Base-by-base conservation (phyloP, 2,329 filamentous ascomycete species). In the Pseudonectria foliicola region DNA sequence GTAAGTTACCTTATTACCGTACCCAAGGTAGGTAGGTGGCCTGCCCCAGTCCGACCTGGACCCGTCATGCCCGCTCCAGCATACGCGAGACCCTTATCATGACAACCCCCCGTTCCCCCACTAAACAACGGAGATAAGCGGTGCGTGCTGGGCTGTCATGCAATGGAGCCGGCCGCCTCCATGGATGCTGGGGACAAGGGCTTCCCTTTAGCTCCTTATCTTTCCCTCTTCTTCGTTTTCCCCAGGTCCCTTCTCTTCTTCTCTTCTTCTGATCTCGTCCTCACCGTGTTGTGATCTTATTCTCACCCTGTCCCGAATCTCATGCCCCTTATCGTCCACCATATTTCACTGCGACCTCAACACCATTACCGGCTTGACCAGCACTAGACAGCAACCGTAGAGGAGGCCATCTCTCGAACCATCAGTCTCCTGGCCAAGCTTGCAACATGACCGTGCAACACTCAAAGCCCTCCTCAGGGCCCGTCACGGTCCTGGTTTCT, bases 401-500 rank as follows among this genome's bases (percentile, higher is more conserved):
- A n/a, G n/a, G n/a, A n/a, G n/a, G n/a, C n/a, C n/a, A n/a, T n/a
- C n/a, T n/a, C n/a, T n/a, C n/a, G n/a, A n/a, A n/a, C n/a, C n/a
- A n/a, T n/a, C 18, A 21, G 18, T 6, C 18, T 21, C 5, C 18
- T 21, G 18, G 8, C 5, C 18, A 6, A 15, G 11, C 35, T 10
- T n/a, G 35, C 46, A 46, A 41, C 36, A 64, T 66, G 59, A 54
- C 57, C 26, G 53, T 50, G 29, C 29, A 39, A 38, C 48, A 44
- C 25, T 39, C 36, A 25, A 37, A 48, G 11, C 36, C 47, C n/a
- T 44, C 52, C 40, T 41, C 52, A 13, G 62, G 56, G 29, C 56
- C 64, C 27, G 53, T 89, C 51, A 80, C 77, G 28, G 85, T 95
- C 39, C 72, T 96, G 38, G 83, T 83, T 38, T 96, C 92, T 1